phyloP scores from a whole-genome alignment of 1,284 basidiomycete genomes.

The Cryptococcus hybrid region DNA sequence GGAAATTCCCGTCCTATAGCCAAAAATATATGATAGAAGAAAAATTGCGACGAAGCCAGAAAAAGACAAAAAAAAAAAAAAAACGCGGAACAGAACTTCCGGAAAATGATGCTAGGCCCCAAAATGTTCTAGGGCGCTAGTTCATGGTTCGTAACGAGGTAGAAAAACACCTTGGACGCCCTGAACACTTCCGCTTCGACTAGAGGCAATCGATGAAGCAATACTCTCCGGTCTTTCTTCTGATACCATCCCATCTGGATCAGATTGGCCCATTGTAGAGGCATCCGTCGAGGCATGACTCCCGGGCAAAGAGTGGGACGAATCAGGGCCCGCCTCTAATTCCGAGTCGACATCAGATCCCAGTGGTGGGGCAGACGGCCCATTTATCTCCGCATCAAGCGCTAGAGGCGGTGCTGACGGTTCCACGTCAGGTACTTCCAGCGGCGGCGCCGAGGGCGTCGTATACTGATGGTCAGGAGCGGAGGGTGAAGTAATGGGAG shows the following conservation, averaged over 20 bases:
- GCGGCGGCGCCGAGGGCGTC: constrained; percentile 21
- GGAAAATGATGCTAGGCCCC: too few species aligned
- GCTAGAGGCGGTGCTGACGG: background rate
- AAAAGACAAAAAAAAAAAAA: background rate
- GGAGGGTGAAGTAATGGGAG: background rate
- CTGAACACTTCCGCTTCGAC: background rate
- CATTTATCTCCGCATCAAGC: constrained; percentile 1
- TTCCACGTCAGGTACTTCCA: constrained; percentile 7
- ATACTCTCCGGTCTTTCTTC: background rate
- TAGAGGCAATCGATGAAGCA: background rate
- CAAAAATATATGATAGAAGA: too few species aligned
- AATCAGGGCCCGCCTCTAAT: background rate
- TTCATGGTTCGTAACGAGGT: constrained; percentile 30
- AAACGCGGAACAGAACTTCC: background rate
- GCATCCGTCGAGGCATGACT: background rate
- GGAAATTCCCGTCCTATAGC: too few species aligned
- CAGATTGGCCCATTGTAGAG: too few species aligned
- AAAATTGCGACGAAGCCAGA: too few species aligned
- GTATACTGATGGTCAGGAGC: background rate
- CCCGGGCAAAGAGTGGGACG: background rate
- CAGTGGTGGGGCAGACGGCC: constrained; percentile 1
- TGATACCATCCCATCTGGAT: background rate
- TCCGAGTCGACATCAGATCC: background rate
- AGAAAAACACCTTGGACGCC: constrained; percentile 16
- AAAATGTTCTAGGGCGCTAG: background rate